Conservation (phyloP, 1,284 basidiomycete species). For the Rhodotorula sp. region DNA sequence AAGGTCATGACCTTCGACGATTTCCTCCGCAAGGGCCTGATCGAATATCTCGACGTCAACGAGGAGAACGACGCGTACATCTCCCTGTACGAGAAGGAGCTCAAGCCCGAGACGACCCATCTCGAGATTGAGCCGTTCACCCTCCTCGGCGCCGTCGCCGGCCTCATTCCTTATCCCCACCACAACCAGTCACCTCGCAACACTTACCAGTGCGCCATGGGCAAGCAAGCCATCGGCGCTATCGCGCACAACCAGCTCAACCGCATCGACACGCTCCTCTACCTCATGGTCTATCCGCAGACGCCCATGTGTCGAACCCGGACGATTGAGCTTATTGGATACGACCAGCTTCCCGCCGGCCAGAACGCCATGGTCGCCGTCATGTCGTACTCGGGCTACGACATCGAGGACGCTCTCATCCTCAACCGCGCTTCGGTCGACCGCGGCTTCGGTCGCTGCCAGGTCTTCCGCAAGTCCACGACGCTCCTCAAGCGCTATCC, state of each 20-base stretch:
- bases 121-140: constrained; percentile 99
- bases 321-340: constrained; percentile 94
- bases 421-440: constrained; percentile 95
- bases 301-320: constrained; percentile 99
- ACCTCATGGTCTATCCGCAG: constrained; percentile 98
- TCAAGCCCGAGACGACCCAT: constrained; percentile 81
- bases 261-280: constrained; percentile 96
- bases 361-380: constrained; percentile 99
- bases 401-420: constrained; percentile 98
- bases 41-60: constrained; percentile 99
- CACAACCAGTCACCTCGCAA: constrained; percentile 99
- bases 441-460: constrained; percentile 94
- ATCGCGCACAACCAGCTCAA: constrained; percentile 98
- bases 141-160: constrained; percentile 93
- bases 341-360: constrained; percentile 93
- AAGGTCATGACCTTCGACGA: constrained; percentile 85
- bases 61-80: constrained; percentile 99
- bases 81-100: constrained; percentile 88
- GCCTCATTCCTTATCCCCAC: constrained; percentile 97
- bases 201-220: constrained; percentile 99
- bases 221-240: constrained; percentile 99
- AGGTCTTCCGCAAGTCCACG: constrained; percentile 93
- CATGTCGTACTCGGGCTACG: constrained; percentile 99
- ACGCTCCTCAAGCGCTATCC: constrained; percentile 94
- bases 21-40: constrained; percentile 89